Conservation (phyloP, 306 rosid species). For the Rosa multiflora region DNA sequence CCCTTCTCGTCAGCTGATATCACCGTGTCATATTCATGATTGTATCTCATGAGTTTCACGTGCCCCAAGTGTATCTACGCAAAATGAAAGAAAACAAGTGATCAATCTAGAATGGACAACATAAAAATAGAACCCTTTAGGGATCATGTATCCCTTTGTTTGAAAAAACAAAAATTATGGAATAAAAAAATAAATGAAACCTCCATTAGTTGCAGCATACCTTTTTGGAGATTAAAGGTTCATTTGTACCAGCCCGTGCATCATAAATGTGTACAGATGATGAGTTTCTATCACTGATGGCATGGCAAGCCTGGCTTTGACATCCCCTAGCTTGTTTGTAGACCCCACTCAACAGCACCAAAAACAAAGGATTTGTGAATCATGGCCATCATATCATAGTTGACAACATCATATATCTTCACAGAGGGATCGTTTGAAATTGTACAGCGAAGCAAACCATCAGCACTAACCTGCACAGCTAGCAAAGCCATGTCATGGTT, state of each 20-base stretch:
- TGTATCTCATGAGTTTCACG: slow-evolving; percentile 84
- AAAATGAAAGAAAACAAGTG: slow-evolving; percentile 26
- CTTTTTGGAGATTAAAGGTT: slow-evolving; percentile 79
- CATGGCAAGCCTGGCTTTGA: slow-evolving; percentile 84
- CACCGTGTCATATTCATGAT: slow-evolving; percentile 64
- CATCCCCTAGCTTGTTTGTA: slow-evolving; percentile 96
- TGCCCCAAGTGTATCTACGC: slow-evolving; percentile 76
- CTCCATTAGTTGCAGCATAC: slow-evolving; percentile 36
- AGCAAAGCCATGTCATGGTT: slow-evolving; percentile 65
- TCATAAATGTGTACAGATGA: slow-evolving; percentile 80
- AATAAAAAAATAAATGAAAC: not conserved
- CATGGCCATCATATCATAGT: slow-evolving; percentile 99
- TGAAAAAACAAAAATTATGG: not conserved
- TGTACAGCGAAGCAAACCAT: slow-evolving; percentile 95
- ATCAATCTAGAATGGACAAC: not conserved
- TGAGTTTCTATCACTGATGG: slow-evolving; percentile 75
- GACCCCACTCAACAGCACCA: slow-evolving; percentile 97
- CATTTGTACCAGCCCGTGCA: slow-evolving; percentile 89
- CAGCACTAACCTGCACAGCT: slow-evolving; percentile 94
- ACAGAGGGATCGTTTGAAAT: slow-evolving; percentile 84
- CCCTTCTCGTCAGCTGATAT: slow-evolving; percentile 87
- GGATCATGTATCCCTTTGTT: not conserved
- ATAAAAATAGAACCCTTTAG: not conserved
- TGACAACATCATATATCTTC: slow-evolving; percentile 93
- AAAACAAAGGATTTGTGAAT: slow-evolving; percentile 69